Base-by-base conservation (phyloP, 805 yeast genomes). In the Debaryomyces maramus region DNA sequence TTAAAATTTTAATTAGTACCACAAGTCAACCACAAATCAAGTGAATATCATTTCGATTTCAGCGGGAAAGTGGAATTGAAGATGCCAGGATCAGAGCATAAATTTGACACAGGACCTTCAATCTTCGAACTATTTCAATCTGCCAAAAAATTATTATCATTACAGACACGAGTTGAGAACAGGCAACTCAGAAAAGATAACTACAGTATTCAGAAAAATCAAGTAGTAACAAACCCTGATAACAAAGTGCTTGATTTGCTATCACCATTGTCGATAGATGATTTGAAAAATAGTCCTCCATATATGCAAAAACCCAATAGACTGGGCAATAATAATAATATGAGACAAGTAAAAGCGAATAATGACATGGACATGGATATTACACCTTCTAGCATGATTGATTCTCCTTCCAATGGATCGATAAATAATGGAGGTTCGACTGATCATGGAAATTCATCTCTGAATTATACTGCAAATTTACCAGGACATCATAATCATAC, bases 71-170 rank as follows among this genome's bases (percentile, higher is more conserved):
- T n/a, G n/a, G n/a, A n/a, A n/a, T n/a, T n/a, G n/a, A 24, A 6
- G 15, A 24, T 24, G 28, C 13, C 28, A 24, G 13, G 4, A 10
- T n/a, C 6, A 7, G 28, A 24, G 11, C 6, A 15, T 24, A 15
- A 24, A 15, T 24, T 32, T 17, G 41, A 42, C 26, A 38, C 37
- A 18, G 40, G 39, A 10, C 74, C 74, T 10, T 61, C 72, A 7
- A 65, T 70, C 15, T 55, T 58, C 45, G 74, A 70, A 47, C 64
- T 70, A 26, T 67, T 68, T 45, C 48, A 60, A 50, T 68, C 72
- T 21, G 75, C 73, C 7, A 66, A 63, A 44, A 65, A 61, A 40
- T 53, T 70, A 21, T 51, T 70, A 34, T 53, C 66, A 14, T 55
- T 70, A 30, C 70, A 68, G 41, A 59, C 67, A 4, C 47, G 75